Base-by-base conservation (phyloP, 345 rosid genomes). In the Eutrema heterophyllum region DNA sequence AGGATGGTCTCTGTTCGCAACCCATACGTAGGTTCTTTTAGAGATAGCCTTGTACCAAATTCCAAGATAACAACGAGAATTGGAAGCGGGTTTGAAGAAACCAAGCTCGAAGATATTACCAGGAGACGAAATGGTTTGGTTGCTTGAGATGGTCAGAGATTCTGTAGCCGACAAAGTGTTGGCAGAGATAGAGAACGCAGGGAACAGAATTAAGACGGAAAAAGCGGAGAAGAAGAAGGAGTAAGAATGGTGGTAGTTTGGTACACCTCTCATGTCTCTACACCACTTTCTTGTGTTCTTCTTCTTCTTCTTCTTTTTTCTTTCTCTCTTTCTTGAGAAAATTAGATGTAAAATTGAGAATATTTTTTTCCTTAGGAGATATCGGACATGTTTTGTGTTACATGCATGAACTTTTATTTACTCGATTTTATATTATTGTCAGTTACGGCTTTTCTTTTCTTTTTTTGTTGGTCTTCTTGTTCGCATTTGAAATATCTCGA, bases 1-100 rank as follows among this genome's bases (percentile, higher is more conserved):
- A 24, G 97, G 97, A 35, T 13, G 12, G 79, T 88, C 93, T 69
- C 98, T 83, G 80, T 94, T 91, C 5, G 98, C 97, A 13, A 94
- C 91, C 97, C 97, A 94, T 0, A 86, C 97, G n/a, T 83, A 85
- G 2, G 96, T 85, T 80, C 62, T 80, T 5, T 13, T 13, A 2
- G 84, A 63, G 65, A 91, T 75, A 40, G 72, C 71, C 78, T 87
- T 94, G 85, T 87, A 89, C 96, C 98, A 91, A 0, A 91, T 80
- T 9, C 97, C 98, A 0, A 94, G 65, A 57, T 88, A 94, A 87
- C 89, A 88, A 26, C 86, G 57, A 24, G 81, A 74, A 53, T 33
- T 24, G 9, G 58, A 54, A 12, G 48, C 72, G 0, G 77, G 82
- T 9, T 78, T 43, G 78, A 94, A 94, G 82, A 91, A 88, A 4